Percentiles rank a stretch among this genome's conserved stretches.
Evolutionary conservation across 164 flowering plant genomes (phyloP).

Genomic region (Echeveria elegans): DNA sequence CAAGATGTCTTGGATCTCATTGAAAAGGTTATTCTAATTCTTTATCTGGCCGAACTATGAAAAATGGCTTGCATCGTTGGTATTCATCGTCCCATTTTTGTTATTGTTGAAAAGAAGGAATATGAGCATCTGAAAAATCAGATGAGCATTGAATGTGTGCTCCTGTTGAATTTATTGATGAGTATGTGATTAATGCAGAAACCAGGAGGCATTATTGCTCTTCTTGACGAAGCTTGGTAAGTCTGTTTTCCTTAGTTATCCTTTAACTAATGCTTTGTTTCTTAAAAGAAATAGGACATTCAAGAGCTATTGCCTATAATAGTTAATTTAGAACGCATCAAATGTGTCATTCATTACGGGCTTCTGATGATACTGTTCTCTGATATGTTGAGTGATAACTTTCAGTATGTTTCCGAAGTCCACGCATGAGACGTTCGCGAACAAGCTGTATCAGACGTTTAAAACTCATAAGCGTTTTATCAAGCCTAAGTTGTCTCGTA

Average conservation of each 20-base stretch:
- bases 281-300: not conserved
- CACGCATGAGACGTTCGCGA: conserved; percentile 65
- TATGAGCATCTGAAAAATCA: not conserved
- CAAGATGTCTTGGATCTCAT: conserved; percentile 83
- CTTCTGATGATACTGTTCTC: not conserved
- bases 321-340: not conserved
- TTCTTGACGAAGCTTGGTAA: conserved; percentile 77
- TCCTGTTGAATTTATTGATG: not conserved
- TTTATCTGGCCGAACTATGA: not conserved
- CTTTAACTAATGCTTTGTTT: not conserved
- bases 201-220: conserved; percentile 74
- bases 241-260: not conserved
- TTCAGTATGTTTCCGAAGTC: conserved; percentile 82
- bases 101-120: not conserved
- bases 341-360: not conserved
- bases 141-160: not conserved
- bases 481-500: conserved; percentile 70
- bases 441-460: conserved; percentile 69
- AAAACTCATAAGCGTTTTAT: conserved; percentile 56
- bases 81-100: not conserved
- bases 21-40: conserved; percentile 45
- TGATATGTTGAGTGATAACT: not conserved
- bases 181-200: conserved; percentile 30
- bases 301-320: not conserved
- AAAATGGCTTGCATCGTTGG: not conserved